These are phyloP conservation scores for Sporobolus alterniflorus DNA, from an alignment of 202 grass and related monocot species.

Conservation along the genomic window DNA sequence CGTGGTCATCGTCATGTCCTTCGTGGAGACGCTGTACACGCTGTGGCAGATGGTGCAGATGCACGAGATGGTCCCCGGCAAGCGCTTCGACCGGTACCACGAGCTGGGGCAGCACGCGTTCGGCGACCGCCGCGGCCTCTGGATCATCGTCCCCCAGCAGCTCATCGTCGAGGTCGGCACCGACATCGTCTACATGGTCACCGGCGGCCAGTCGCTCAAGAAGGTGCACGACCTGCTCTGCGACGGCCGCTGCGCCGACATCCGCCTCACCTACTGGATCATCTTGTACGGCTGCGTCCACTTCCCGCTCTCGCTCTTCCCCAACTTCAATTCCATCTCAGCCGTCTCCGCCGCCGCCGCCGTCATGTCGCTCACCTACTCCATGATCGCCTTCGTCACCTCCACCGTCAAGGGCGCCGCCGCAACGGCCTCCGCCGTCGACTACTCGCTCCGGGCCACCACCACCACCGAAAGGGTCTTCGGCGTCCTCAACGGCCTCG, in stretches of 20 bases:
- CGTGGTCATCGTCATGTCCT: slow-evolving; percentile 43
- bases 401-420: slow-evolving; percentile 36
- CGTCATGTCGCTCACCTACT: slow-evolving; percentile 73
- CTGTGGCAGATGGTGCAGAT: slow-evolving; percentile 70
- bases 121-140: slow-evolving; percentile 41
- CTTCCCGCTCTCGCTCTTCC: slow-evolving; percentile 51
- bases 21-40: slow-evolving; percentile 51
- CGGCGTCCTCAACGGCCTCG: slow-evolving; percentile 49
- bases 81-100: slow-evolving; percentile 63
- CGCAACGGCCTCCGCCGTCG: neutral
- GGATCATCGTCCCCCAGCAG: slow-evolving; percentile 57
- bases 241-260: slow-evolving; percentile 33
- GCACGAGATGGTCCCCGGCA: slow-evolving; percentile 52
- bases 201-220: slow-evolving; percentile 53
- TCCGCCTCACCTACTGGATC: slow-evolving; percentile 56
- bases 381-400: slow-evolving; percentile 76
- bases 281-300: slow-evolving; percentile 50
- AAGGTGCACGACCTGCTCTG: slow-evolving; percentile 57
- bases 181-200: slow-evolving; percentile 76
- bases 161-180: slow-evolving; percentile 51
- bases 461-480: slow-evolving; percentile 34
- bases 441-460: slow-evolving; percentile 44
- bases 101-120: slow-evolving; percentile 61
- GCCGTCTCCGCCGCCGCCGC: slow-evolving; percentile 54
- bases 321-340: slow-evolving; percentile 65